Evolutionary conservation across 2,329 filamentous ascomycete species (phyloP), one percentile per base, ranked within the genome.

Genomic region (Thermomyces lanuginosus): DNA sequence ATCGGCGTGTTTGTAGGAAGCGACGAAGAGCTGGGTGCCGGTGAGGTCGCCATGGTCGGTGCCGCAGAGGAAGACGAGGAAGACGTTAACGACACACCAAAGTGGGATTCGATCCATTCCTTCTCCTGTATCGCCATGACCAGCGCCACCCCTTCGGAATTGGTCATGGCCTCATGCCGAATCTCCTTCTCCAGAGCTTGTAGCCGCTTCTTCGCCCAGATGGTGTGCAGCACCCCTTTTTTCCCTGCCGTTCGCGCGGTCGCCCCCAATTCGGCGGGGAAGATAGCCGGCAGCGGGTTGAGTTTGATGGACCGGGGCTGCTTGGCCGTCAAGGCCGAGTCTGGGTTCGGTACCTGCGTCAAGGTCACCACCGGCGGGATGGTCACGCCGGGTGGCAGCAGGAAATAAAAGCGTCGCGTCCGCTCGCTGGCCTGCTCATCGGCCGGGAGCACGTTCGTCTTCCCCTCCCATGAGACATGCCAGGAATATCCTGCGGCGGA

Each of bases 231-330:
- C 2, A 92, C 80, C 2, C 83, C 83, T 36, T 80, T 77, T 41
- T 74, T 73, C 5, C 80, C 79, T 0, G 72, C 68, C 10, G 72
- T 61, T 13, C 69, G 63, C 8, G 69, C 69, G 12, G 69, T 75
- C 3, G 67, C 65, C 1, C 77, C 76, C 13, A 92, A 60, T 33
- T 76, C 75, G 0, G 76, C 70, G 1, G 80, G 75, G 44, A 86
- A 92, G 38, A 92, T 86, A 16, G 83, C 83, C 0, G 83, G 83
- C 26, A 92, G 60, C 1, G 82, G 80, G 44, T 84, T 84, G 8
- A 83, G 73, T 21, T 67, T 62, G 44, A 74, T 64, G 2, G 59
- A 54, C 31, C 65, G 51, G 2, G 39, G 42, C 32, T 50, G 54
- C 33, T 49, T 58, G 19, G 41, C 33, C 34, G 50, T 23, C 31